Evolutionary conservation across 768 basidiomycete species (phyloP).

Genomic region (Naganishia kalamii): DNA sequence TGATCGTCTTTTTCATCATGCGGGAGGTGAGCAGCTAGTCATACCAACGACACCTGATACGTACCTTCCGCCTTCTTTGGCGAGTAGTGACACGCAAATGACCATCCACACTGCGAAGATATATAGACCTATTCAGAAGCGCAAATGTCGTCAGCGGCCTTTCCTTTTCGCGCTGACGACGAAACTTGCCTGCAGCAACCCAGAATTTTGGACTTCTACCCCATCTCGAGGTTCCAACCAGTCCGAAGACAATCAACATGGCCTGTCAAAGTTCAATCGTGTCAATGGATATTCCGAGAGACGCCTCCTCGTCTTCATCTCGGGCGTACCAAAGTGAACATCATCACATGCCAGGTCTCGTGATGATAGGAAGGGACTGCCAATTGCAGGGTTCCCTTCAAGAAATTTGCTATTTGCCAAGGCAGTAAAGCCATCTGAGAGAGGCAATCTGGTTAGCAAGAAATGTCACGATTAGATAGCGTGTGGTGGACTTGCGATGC

Average conservation of each 20-base stretch:
- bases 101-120: constrained; percentile 38
- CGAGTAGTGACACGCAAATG: constrained; percentile 34
- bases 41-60: neutral
- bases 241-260: constrained; percentile 30
- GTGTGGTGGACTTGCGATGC: constrained; percentile 1
- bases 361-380: constrained; percentile 29
- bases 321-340: constrained; percentile 39
- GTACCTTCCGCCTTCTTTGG: constrained; percentile 11
- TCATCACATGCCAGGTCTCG: constrained; percentile 34
- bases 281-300: neutral
- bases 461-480: constrained; percentile 19
- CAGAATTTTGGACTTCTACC: constrained; percentile 43
- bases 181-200: constrained; percentile 21
- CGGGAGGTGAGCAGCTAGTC: no score
- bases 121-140: constrained; percentile 25
- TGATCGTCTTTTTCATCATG: neutral
- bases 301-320: neutral
- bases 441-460: neutral
- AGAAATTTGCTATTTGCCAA: constrained; percentile 37
- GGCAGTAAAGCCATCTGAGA: constrained; percentile 37
- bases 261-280: constrained; percentile 19
- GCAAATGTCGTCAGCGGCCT: neutral
- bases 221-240: constrained; percentile 36
- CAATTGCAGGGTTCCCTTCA: constrained; percentile 37
- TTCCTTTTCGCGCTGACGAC: no score